phyloP scores from a whole-genome alignment of 1,284 basidiomycete species.

The Trametes hirsuta region DNA sequence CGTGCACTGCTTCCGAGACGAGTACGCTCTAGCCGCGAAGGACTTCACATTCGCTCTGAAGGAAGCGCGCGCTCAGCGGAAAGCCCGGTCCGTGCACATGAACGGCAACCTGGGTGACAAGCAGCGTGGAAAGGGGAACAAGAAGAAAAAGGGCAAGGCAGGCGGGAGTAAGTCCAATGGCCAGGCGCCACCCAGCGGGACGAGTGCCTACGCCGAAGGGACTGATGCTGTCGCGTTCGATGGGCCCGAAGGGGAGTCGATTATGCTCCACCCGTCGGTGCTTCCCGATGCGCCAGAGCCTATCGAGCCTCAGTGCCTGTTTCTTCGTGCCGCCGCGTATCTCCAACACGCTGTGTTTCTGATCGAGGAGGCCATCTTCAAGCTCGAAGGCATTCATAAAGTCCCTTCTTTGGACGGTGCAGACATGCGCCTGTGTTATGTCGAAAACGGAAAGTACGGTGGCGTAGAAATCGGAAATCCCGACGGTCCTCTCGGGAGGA shows the following conservation, averaged over 20 bases:
- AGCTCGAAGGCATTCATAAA: slow-evolving; percentile 68
- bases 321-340: slow-evolving; percentile 78
- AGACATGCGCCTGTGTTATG: slow-evolving; percentile 72
- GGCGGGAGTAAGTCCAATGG: slow-evolving; percentile 53
- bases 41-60: slow-evolving; percentile 80
- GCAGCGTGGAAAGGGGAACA: slow-evolving; percentile 52
- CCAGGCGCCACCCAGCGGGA: slow-evolving; percentile 66
- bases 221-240: slow-evolving; percentile 44
- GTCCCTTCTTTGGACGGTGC: slow-evolving; percentile 59
- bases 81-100: slow-evolving; percentile 57
- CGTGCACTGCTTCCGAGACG: slow-evolving; percentile 83
- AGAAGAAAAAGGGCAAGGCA: slow-evolving; percentile 48
- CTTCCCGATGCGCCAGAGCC: slow-evolving; percentile 77
- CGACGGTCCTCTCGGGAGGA: slow-evolving; percentile 69
- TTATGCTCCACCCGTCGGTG: slow-evolving; percentile 64
- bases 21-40: slow-evolving; percentile 68
- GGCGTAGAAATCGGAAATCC: slow-evolving; percentile 78
- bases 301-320: slow-evolving; percentile 80
- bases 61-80: slow-evolving; percentile 71
- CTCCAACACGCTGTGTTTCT: slow-evolving; percentile 74
- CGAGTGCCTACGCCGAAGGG: slow-evolving; percentile 44
- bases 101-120: slow-evolving; percentile 42
- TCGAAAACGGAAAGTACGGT: slow-evolving; percentile 71
- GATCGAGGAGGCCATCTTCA: slow-evolving; percentile 70
- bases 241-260: slow-evolving; percentile 53